These are phyloP conservation scores for Rhizopogon vulgaris DNA, from an alignment of 768 basidiomycete species.

Conservation along the genomic window DNA sequence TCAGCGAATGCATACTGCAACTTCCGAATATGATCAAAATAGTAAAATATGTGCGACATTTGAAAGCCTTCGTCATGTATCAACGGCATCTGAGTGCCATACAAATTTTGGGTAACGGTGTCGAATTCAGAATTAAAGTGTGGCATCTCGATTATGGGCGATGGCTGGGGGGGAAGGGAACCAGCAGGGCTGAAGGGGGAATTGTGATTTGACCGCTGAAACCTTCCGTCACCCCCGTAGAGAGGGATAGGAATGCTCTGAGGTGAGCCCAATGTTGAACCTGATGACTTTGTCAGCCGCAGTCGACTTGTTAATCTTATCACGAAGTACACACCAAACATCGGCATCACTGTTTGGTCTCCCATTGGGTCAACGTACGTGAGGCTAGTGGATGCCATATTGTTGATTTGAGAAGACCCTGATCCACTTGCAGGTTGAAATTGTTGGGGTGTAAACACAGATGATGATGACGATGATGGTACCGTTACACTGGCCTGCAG, in stretches of 20 bases:
- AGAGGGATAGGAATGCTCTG: constrained; percentile 20
- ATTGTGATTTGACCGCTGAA: constrained; percentile 23
- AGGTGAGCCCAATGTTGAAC: constrained; percentile 25
- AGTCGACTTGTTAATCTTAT: background rate
- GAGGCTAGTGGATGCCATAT: constrained; percentile 15
- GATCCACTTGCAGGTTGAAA: constrained; percentile 20
- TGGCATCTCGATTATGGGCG: constrained; percentile 23
- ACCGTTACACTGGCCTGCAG: constrained; percentile 27
- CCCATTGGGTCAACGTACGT: constrained; percentile 15
- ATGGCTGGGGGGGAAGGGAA: constrained; percentile 28
- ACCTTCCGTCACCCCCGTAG: constrained; percentile 14
- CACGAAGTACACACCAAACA: constrained; percentile 20
- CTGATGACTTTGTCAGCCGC: constrained; percentile 14
- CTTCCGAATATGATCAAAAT: constrained; percentile 66
- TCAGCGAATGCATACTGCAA: constrained; percentile 63
- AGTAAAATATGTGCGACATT: constrained; percentile 62
- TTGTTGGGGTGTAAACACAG: constrained; percentile 28
- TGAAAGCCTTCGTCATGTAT: constrained; percentile 39
- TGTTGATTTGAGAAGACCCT: constrained; percentile 15
- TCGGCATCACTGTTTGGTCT: constrained; percentile 19
- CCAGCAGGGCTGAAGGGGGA: constrained; percentile 30
- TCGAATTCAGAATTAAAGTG: constrained; percentile 31
- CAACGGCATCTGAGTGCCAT: constrained; percentile 18
- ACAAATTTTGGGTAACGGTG: constrained; percentile 24
- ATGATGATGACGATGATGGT: constrained; percentile 19